These are phyloP conservation scores for Orbilia javanica DNA, from an alignment of 2,329 filamentous ascomycete genomes.

Conservation along the genomic window DNA sequence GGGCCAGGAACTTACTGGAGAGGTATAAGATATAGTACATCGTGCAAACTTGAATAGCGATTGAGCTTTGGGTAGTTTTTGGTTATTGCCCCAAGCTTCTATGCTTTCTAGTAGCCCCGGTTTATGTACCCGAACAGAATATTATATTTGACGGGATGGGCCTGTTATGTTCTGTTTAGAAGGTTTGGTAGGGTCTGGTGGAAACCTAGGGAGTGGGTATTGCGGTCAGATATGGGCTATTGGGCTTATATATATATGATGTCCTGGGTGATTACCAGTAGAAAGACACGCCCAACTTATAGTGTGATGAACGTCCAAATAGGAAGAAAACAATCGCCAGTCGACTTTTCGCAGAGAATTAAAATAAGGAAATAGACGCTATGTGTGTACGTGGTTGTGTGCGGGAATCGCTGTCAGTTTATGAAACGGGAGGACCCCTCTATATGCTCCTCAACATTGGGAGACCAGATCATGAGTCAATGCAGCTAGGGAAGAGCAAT, in stretches of 20 bases:
- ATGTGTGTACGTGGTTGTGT: background rate
- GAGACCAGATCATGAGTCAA: conserved; percentile 55
- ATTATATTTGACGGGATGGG: too few relatives aligned
- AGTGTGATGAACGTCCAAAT: background rate
- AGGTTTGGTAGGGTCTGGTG: background rate
- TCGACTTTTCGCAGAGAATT: background rate
- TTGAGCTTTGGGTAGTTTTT: background rate
- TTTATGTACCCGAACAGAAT: background rate
- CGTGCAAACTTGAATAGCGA: background rate
- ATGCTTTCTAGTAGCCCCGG: background rate
- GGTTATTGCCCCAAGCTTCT: background rate
- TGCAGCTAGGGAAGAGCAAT: conserved; percentile 34
- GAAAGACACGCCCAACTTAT: background rate
- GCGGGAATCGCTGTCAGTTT: background rate
- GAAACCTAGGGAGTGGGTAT: background rate
- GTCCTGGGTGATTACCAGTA: background rate
- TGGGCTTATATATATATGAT: background rate
- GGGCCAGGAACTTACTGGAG: conserved; percentile 66
- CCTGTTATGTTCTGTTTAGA: background rate
- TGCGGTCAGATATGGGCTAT: background rate
- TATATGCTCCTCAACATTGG: conserved; percentile 24
- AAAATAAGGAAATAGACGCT: background rate
- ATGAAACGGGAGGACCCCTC: conserved; percentile 22
- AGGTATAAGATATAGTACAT: conserved; percentile 68
- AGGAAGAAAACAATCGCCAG: background rate